phyloP scores from a whole-genome alignment of 2,329 filamentous ascomycete species.

The Stromatinia cepivora region DNA sequence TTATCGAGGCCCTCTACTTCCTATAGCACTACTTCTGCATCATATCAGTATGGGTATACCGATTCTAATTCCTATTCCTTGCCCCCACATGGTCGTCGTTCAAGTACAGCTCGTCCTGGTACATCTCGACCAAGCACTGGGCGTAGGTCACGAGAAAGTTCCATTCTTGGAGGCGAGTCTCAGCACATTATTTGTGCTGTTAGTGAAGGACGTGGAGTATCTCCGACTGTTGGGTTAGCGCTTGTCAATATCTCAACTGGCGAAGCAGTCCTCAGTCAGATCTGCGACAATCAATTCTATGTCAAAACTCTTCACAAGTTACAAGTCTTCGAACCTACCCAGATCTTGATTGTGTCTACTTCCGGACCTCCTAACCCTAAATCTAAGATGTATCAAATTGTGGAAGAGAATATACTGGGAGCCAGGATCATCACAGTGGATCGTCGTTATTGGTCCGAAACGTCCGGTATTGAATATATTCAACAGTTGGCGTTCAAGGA shows the following conservation, averaged over 20 bases:
- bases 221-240: conserved; percentile 79
- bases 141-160: conserved; percentile 36
- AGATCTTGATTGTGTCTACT: conserved; percentile 75
- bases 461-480: conserved; percentile 73
- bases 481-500: conserved; percentile 75
- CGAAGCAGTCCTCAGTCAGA: conserved; percentile 83
- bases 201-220: conserved; percentile 82
- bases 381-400: conserved; percentile 72
- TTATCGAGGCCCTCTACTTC: conserved; percentile 34
- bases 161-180: conserved; percentile 47
- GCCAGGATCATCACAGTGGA: conserved; percentile 65
- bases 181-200: conserved; percentile 86
- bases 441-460: conserved; percentile 81
- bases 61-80: conserved; percentile 36
- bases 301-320: conserved; percentile 86
- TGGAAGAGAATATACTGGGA: conserved; percentile 69
- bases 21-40: conserved; percentile 33
- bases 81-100: conserved; percentile 28
- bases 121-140: conserved; percentile 39
- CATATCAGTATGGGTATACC: conserved; percentile 36
- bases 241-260: conserved; percentile 85
- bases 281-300: conserved; percentile 91
- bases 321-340: conserved; percentile 73
- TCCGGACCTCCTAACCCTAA: conserved; percentile 63
- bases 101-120: conserved; percentile 35